Conservation (phyloP, 306 rosid species). For the Quercus rubra region DNA sequence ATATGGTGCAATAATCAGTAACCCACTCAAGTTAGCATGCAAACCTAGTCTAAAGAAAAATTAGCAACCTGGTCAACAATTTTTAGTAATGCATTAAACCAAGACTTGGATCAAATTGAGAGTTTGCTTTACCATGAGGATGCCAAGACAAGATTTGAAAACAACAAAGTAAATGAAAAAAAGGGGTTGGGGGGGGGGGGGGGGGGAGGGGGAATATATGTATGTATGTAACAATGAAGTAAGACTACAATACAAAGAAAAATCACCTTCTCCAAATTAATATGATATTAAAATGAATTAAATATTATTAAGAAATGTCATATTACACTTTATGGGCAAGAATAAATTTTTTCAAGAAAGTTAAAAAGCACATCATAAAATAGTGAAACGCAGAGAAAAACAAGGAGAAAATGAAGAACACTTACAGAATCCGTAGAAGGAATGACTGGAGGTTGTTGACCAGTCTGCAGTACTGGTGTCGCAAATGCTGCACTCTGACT, state of each 20-base stretch:
- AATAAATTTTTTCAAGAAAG: background rate
- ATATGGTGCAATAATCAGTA: background rate
- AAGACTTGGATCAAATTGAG: background rate
- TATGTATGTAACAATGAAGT: background rate
- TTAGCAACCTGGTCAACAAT: no score
- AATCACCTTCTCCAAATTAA: background rate
- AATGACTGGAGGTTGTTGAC: slow-evolving; percentile 55
- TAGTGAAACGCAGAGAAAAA: background rate
- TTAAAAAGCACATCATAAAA: slow-evolving; percentile 15
- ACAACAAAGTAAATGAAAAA: slow-evolving; percentile 3
- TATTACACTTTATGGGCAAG: background rate
- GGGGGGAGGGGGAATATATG: no score
- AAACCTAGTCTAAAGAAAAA: no score
- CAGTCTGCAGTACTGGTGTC: slow-evolving; percentile 55
- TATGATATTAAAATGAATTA: background rate
- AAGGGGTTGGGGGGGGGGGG: fast-evolving
- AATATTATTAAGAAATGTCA: background rate
- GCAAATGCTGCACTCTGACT: slow-evolving; percentile 50
- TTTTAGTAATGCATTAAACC: no score
- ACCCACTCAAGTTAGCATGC: background rate
- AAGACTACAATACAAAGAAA: background rate
- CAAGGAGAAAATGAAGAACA: background rate
- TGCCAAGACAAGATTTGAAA: background rate
- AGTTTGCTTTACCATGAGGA: slow-evolving; percentile 10
- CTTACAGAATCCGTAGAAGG: slow-evolving; percentile 53